Base-by-base conservation (phyloP, 805 yeast species). In the Suhomyces sp. region DNA sequence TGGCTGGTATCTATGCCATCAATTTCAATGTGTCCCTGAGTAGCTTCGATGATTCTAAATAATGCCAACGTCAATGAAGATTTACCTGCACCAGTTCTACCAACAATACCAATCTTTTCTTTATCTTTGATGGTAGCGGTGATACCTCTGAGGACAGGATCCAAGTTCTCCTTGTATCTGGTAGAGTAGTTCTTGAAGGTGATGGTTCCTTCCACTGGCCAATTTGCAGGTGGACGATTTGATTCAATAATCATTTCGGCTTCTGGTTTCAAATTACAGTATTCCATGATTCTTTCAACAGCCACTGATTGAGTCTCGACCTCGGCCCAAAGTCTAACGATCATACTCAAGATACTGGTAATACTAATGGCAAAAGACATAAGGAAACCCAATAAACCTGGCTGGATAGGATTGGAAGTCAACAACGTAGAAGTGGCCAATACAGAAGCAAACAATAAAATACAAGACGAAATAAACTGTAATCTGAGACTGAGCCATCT, bases 81-180 rank as follows among this genome's bases (percentile, higher is more conserved):
- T 69, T 91, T 91, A 50, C 74, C 73, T 4, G 86, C 82, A 7
- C 79, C 80, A 67, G 98, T 92, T 66, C 98, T 82, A 24, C 98
- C 98, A 52, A 93, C 97, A 69, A 92, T 91, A 56, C 98, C 98
- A 64, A 92, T 78, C 69, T 93, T 93, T 67, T 93, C 97, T 53
- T 81, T 75, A 1, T 92, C 83, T 47, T 83, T 78, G 60, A 93
- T 83, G 10, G 79, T 71, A 23, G 93, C 64, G 53, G 74, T 78
- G 60, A 93, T 81, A 53, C 85, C 74, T 61, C 85, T 87, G 70
- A 93, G 76, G 4, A 90, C 94, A 17, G 88, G 79, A 48, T 89
- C 96, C 57, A 93, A 77, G 54, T 86, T 91, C 12, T 85, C 82
- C 68, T 97, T 84, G 66, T 93, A 93, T 54, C 89, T 80, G 4